phyloP scores from a whole-genome alignment of 1,139 yeast species.

The Zygotorulaspora mrakii region DNA sequence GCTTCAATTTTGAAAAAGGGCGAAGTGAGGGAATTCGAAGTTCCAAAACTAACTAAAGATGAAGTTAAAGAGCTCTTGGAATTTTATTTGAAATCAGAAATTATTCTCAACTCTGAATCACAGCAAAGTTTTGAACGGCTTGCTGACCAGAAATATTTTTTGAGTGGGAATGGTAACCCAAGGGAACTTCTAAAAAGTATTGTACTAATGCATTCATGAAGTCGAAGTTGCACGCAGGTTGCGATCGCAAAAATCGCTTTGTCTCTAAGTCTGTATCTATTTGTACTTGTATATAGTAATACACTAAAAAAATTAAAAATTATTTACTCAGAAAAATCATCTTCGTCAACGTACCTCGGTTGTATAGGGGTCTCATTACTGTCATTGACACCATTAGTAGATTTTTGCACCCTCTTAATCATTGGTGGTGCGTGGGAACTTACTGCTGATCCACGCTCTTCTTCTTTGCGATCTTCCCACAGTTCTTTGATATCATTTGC shows the following conservation, averaged over 20 bases:
- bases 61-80: slow-evolving; percentile 54
- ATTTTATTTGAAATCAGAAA: slow-evolving; percentile 54
- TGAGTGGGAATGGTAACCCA: slow-evolving; percentile 81
- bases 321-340: slow-evolving; percentile 35
- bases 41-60: slow-evolving; percentile 49
- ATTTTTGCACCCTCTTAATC: not conserved
- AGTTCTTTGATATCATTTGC: slow-evolving; percentile 43
- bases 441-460: slow-evolving; percentile 6
- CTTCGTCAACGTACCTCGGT: slow-evolving; percentile 37
- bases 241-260: not conserved
- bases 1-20: slow-evolving; percentile 48
- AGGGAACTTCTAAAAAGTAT: slow-evolving; percentile 55
- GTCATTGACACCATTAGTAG: slow-evolving; percentile 5
- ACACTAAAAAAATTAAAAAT: slow-evolving; percentile 1
- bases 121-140: slow-evolving; percentile 38
- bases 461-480: slow-evolving; percentile 48
- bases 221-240: slow-evolving; percentile 4
- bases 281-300: slow-evolving; percentile 14
- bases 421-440: slow-evolving; percentile 3
- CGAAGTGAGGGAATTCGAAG: slow-evolving; percentile 46
- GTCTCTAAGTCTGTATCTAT: slow-evolving; percentile 3
- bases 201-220: slow-evolving; percentile 30
- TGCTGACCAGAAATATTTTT: slow-evolving; percentile 51
- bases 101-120: slow-evolving; percentile 47
- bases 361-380: slow-evolving; percentile 13